Conservation (phyloP, 164 flowering plant species). For the Paratinospora sagittata region DNA sequence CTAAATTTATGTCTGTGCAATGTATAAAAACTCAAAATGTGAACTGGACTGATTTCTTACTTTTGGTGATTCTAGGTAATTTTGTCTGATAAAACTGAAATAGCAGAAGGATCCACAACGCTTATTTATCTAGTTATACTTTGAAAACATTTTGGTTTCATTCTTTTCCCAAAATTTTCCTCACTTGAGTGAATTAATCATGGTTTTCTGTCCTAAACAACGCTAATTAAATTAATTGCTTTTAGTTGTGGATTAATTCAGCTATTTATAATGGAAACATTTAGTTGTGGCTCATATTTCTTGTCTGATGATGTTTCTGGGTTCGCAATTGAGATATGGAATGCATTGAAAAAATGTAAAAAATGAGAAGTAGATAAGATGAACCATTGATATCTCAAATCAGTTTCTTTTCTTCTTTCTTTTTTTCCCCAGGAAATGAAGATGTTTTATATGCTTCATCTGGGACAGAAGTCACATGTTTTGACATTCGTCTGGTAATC, state of each 20-base stretch:
- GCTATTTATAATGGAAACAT: background rate
- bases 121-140: background rate
- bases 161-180: background rate
- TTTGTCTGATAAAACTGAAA: background rate
- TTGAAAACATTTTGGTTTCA: background rate
- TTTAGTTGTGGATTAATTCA: background rate
- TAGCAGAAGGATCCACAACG: background rate
- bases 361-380: background rate
- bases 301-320: background rate
- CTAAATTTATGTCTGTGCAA: too few species aligned
- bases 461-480: conserved; percentile 65
- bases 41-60: too few species aligned
- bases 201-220: background rate
- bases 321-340: background rate
- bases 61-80: background rate
- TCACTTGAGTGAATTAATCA: background rate
- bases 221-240: background rate
- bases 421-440: conserved; percentile 65
- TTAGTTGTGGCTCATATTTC: background rate
- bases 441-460: conserved; percentile 56
- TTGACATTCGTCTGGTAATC: conserved; percentile 77
- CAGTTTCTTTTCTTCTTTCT: conserved; percentile 6
- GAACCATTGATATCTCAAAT: background rate
- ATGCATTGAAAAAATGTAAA: background rate
- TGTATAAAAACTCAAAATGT: too few species aligned